Evolutionary conservation across 2,329 filamentous ascomycete genomes (phyloP).

Genomic region (Alternaria brassicicola): DNA sequence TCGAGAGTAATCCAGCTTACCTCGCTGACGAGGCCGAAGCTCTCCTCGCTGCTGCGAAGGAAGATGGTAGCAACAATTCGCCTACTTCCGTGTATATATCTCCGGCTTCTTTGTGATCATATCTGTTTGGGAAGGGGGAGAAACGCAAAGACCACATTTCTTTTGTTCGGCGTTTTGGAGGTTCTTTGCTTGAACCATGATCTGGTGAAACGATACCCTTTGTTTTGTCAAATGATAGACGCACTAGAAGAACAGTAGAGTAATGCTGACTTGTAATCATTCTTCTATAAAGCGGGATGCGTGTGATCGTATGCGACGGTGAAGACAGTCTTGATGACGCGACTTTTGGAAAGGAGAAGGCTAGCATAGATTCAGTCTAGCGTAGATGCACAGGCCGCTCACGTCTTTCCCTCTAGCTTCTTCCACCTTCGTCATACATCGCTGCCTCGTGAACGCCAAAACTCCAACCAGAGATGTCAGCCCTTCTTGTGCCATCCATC

Average conservation of each 20-base stretch:
- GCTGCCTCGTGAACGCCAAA: neutral
- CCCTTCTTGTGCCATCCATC: neutral
- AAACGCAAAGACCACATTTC: neutral
- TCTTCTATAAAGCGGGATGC: neutral
- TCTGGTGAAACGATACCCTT: neutral
- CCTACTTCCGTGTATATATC: neutral
- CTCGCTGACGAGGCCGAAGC: constrained; percentile 21
- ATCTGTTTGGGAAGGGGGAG: neutral
- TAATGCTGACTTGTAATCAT: neutral
- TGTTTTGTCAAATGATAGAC: neutral
- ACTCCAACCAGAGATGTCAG: neutral
- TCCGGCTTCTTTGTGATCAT: neutral
- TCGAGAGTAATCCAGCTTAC: constrained; percentile 19
- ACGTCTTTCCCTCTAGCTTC: neutral
- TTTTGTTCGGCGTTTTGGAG: neutral
- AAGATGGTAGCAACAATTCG: neutral
- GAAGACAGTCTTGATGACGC: neutral
- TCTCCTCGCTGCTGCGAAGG: neutral
- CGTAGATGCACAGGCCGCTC: neutral
- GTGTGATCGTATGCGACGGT: neutral
- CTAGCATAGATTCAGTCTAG: neutral
- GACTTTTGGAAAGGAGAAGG: neutral
- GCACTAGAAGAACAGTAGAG: neutral
- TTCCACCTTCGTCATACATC: neutral
- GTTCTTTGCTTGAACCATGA: neutral